Evolutionary conservation across 2,329 filamentous ascomycete genomes (phyloP).

Genomic region (Trichoderma gracile): DNA sequence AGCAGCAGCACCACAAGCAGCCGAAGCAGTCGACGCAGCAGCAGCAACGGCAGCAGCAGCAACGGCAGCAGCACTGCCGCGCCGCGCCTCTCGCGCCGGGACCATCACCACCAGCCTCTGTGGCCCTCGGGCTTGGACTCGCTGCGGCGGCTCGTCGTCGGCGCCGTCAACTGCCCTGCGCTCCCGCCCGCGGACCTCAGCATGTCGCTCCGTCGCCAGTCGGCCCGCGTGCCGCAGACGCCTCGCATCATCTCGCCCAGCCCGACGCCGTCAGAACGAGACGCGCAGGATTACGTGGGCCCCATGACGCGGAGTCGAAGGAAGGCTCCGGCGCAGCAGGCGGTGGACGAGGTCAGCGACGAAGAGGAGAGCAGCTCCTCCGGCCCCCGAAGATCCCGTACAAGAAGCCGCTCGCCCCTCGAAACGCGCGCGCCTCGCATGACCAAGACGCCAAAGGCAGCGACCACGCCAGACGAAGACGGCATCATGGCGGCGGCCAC

Average conservation of each 20-base stretch:
- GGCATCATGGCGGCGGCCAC: conserved; percentile 37
- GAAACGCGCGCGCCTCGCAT: conserved; percentile 53
- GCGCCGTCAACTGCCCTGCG: conserved; percentile 56
- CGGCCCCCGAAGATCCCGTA: conserved; percentile 63
- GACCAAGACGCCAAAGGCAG: conserved; percentile 47
- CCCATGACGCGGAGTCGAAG: conserved; percentile 77
- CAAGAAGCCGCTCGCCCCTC: conserved; percentile 70
- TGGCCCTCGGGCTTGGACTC: conserved; percentile 52
- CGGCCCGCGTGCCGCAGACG: conserved; percentile 65
- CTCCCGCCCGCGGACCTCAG: conserved; percentile 60
- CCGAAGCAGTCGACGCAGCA: not conserved
- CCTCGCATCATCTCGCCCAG: conserved; percentile 90
- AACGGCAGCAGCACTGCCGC: not conserved
- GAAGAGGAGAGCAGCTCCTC: conserved; percentile 42
- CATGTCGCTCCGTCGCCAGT: conserved; percentile 55
- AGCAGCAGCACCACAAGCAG: not conserved
- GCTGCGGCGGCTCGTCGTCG: conserved; percentile 54
- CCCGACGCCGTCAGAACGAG: conserved; percentile 56
- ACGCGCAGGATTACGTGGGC: conserved; percentile 57
- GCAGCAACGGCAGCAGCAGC: not conserved
- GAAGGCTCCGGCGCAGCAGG: conserved; percentile 55
- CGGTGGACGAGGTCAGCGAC: conserved; percentile 60
- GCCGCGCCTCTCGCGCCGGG: conserved; percentile 49
- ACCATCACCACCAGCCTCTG: conserved; percentile 42
- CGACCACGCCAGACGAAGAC: conserved; percentile 34